Percentiles rank a stretch among this genome's conserved stretches.
These are phyloP conservation scores for Penicillium dipodomyicola DNA, from an alignment of 495 filamentous ascomycete genomes.

Conservation along the genomic window DNA sequence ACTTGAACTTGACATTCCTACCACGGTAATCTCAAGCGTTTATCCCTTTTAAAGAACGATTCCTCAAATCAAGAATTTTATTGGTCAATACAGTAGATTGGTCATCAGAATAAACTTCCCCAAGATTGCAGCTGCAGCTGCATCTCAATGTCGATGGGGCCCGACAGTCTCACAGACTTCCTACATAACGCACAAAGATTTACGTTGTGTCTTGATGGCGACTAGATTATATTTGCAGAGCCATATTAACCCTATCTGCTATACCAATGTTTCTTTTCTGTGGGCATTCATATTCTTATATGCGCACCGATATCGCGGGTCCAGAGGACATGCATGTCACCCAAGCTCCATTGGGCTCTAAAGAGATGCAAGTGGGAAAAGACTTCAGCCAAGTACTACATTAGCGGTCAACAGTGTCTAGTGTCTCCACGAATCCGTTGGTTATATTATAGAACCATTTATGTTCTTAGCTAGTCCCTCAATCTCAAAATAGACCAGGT, in stretches of 20 bases:
- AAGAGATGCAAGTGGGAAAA: not conserved
- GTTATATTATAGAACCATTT: not conserved
- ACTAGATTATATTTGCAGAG: not conserved
- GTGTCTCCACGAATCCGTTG: too few relatives aligned
- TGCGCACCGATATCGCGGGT: not conserved
- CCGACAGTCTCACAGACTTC: not conserved
- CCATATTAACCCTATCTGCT: not conserved
- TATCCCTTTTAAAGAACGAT: not conserved
- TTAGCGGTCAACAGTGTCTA: not conserved
- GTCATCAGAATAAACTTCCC: not conserved
- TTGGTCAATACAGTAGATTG: not conserved
- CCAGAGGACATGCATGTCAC: not conserved
- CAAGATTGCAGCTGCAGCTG: not conserved
- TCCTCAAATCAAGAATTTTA: not conserved
- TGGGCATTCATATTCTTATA: not conserved
- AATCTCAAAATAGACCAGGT: not conserved
- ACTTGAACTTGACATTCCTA: not conserved
- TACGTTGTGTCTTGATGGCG: not conserved
- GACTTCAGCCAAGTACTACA: not conserved
- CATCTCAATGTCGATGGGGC: not conserved
- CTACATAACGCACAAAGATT: not conserved
- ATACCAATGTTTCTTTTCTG: not conserved
- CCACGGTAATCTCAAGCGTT: not conserved
- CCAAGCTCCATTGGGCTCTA: not conserved
- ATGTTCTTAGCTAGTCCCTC: too few relatives aligned